Base-by-base conservation (phyloP, 1,284 basidiomycete genomes). In the Megacollybia platyphylla region DNA sequence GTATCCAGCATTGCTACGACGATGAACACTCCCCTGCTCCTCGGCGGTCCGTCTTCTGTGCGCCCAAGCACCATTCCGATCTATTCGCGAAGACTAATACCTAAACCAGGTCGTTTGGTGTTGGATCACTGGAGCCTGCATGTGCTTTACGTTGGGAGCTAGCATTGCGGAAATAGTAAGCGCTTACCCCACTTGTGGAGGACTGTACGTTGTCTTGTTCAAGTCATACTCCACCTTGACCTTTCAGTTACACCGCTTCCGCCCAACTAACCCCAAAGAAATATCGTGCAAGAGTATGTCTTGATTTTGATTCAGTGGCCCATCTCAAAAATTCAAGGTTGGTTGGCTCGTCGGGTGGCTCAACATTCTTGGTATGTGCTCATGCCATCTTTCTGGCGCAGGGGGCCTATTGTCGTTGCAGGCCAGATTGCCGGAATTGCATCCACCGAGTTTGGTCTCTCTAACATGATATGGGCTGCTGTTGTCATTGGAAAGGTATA, bases 381-480 rank as follows among this genome's bases (percentile, higher is more conserved):
- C 20, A 47, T 41, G 50, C 11, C 51, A 53, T 44, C 35, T n/a
- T 18, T 15, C 18, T 10, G 31, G 7, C 13, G 8, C 39, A 17
- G 11, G 27, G 27, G 2, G 31, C 20, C 28, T 10, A 27, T 3
- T 1, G 15, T 20, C 35, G 29, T 7, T 13, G 11, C 40, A 71
- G 73, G 76, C 36, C 88, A 90, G 58, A 75, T 87, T 44, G 83
- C 85, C 4, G 88, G 88, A 28, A 66, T 90, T 37, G 78, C 86
- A 1, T 89, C 86, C 1, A 91, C 88, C 2, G 91, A 93, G 59
- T 94, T 87, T 54, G 91, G 90, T 44, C 69, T 96, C 17, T 73
- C 85, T 24, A 76, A 77, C 56, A 93, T 94, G 91, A 91, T 94
- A 48, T 82, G 86, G 63, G 80, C 83, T 9, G 88, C 85, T 1